phyloP scores from a whole-genome alignment of 345 rosid species.

The Arabis alpina region DNA sequence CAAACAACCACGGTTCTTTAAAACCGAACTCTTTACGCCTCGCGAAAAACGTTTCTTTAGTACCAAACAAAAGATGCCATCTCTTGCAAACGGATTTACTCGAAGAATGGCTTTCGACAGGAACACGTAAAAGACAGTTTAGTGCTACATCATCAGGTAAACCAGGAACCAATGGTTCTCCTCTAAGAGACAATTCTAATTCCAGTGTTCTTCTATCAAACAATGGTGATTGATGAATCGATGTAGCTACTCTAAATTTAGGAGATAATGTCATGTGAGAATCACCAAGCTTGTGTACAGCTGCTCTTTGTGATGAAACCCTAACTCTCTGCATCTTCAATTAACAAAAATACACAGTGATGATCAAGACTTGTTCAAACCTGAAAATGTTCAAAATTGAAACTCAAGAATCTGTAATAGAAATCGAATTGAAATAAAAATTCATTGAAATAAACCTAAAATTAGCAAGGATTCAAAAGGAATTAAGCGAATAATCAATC shows the following conservation, averaged over 20 bases:
- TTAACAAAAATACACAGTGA: background rate
- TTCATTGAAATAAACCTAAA: too few species aligned
- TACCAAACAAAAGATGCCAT: constrained; percentile 72
- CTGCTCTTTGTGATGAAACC: constrained; percentile 73
- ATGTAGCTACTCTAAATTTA: constrained; percentile 69
- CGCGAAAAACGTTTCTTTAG: constrained; percentile 70
- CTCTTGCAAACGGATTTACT: constrained; percentile 78
- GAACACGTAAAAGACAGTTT: constrained; percentile 76
- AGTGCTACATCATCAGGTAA: constrained; percentile 89
- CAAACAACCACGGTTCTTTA: constrained; percentile 85
- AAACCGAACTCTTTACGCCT: constrained; percentile 71
- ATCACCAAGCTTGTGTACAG: constrained; percentile 88
- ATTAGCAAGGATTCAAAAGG: too few species aligned
- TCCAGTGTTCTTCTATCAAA: constrained; percentile 58
- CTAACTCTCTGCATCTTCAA: constrained; percentile 82
- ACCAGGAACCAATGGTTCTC: constrained; percentile 78
- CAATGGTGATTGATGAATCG: constrained; percentile 52
- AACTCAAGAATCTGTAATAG: background rate
- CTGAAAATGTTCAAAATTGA: constrained; percentile 23
- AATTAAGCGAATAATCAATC: too few species aligned
- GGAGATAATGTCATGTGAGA: constrained; percentile 86
- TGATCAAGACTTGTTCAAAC: constrained; percentile 21
- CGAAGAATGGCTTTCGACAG: constrained; percentile 66
- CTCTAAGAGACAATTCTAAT: constrained; percentile 53
- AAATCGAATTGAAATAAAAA: too few species aligned